These are phyloP conservation scores for Hypoxylon lenormandii DNA, from an alignment of 495 filamentous ascomycete species.

Conservation along the genomic window DNA sequence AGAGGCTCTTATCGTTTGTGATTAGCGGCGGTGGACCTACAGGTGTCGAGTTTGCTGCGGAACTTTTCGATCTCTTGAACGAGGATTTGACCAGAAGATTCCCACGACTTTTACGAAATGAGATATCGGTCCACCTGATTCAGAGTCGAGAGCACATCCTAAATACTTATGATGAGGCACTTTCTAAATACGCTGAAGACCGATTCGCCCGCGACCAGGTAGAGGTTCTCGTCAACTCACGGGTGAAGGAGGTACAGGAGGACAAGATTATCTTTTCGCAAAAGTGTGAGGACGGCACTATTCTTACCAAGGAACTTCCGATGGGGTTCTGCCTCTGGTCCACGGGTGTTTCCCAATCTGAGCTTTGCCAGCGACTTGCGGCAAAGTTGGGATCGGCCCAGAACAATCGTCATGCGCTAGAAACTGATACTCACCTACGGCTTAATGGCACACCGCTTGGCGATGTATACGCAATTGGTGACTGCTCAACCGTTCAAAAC, in stretches of 20 bases:
- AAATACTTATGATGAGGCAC: constrained; percentile 96
- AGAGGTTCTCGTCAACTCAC: constrained; percentile 87
- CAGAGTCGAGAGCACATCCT: constrained; percentile 93
- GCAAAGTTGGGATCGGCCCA: constrained; percentile 77
- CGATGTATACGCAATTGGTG: constrained; percentile 97
- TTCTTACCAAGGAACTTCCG: constrained; percentile 88
- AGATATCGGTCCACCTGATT: constrained; percentile 97
- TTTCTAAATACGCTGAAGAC: constrained; percentile 91
- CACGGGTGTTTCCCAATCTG: constrained; percentile 90
- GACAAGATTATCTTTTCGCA: constrained; percentile 92
- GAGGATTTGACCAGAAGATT: constrained; percentile 88
- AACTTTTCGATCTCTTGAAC: constrained; percentile 94
- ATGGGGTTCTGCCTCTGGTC: constrained; percentile 99
- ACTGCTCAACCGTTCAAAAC: constrained; percentile 96
- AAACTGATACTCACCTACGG: constrained; percentile 94
- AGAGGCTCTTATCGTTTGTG: constrained; percentile 90
- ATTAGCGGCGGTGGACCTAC: constrained; percentile 95
- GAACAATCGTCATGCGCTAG: constrained; percentile 88
- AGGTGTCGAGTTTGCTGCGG: constrained; percentile 96
- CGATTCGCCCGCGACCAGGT: constrained; percentile 91
- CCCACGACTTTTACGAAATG: constrained; percentile 89
- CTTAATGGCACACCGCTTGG: constrained; percentile 90
- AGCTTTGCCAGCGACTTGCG: constrained; percentile 79
- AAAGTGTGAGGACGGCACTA: constrained; percentile 74
- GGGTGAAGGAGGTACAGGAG: constrained; percentile 85